Conservation (phyloP, 2,329 filamentous ascomycete genomes). For the Aureobasidium leucospermi region DNA sequence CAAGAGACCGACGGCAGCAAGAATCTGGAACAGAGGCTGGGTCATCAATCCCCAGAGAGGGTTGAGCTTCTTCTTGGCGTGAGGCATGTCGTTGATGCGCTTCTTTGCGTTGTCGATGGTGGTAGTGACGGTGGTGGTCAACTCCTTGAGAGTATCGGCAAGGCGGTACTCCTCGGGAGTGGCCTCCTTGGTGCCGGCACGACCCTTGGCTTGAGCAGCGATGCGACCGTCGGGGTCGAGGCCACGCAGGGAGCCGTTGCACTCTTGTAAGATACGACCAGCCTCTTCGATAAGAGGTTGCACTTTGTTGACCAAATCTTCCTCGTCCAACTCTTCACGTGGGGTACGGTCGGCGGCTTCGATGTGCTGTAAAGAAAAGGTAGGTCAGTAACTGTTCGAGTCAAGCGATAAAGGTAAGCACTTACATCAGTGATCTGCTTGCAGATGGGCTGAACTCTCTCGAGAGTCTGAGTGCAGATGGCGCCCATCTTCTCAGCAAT, state of each 20-base stretch:
- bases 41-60: constrained; percentile 77
- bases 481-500: constrained; percentile 68
- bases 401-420: constrained; percentile 6
- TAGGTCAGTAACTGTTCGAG: constrained; percentile 23
- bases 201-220: constrained; percentile 75
- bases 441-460: constrained; percentile 76
- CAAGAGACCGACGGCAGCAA: constrained; percentile 78
- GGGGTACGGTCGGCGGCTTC: constrained; percentile 72
- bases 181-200: constrained; percentile 65
- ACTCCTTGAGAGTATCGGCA: constrained; percentile 77
- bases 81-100: constrained; percentile 83
- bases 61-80: constrained; percentile 91
- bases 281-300: constrained; percentile 85
- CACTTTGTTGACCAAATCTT: constrained; percentile 77
- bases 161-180: constrained; percentile 77
- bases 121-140: constrained; percentile 71
- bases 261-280: constrained; percentile 71
- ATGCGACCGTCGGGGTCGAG: constrained; percentile 86
- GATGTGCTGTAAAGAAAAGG: constrained; percentile 50
- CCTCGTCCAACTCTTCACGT: constrained; percentile 83
- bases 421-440: constrained; percentile 75
- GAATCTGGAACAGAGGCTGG: constrained; percentile 86
- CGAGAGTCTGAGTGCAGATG: constrained; percentile 70
- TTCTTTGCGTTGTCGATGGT: constrained; percentile 84
- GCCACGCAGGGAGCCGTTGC: constrained; percentile 78